phyloP scores from a whole-genome alignment of 768 basidiomycete species.

The Steccherinum ochraceum region DNA sequence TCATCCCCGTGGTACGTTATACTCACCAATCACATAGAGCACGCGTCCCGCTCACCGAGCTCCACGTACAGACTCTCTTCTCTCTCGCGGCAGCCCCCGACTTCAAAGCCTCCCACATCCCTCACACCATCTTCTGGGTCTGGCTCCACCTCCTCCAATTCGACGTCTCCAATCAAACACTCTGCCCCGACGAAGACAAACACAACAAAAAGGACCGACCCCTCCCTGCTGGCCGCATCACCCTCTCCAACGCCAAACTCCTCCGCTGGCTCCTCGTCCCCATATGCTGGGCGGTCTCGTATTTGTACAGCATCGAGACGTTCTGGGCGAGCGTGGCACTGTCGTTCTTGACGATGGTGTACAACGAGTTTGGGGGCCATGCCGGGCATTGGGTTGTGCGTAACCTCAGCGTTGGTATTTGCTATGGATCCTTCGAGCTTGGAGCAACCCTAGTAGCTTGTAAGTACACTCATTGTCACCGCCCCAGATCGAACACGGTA shows the following conservation, averaged over 20 bases:
- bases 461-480: neutral
- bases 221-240: constrained; percentile 28
- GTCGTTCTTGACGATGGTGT: constrained; percentile 15
- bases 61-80: constrained; percentile 13
- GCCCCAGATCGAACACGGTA: neutral
- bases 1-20: constrained; percentile 28
- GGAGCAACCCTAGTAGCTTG: constrained; percentile 26
- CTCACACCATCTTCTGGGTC: constrained; percentile 19
- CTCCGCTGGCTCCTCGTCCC: constrained; percentile 28
- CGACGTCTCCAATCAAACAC: constrained; percentile 27
- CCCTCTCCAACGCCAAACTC: constrained; percentile 11
- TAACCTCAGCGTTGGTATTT: constrained; percentile 26
- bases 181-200: constrained; percentile 23
- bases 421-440: constrained; percentile 27
- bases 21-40: neutral
- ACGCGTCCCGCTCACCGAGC: neutral
- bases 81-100: constrained; percentile 11
- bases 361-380: constrained; percentile 25
- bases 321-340: constrained; percentile 18
- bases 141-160: constrained; percentile 29
- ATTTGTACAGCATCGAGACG: constrained; percentile 1
- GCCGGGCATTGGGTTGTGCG: constrained; percentile 20
- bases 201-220: constrained; percentile 32
- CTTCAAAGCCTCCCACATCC: neutral
- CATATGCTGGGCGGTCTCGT: constrained; percentile 20